Conservation (phyloP, 164 flowering plant genomes). For the Magnolia kwangsiensis region DNA sequence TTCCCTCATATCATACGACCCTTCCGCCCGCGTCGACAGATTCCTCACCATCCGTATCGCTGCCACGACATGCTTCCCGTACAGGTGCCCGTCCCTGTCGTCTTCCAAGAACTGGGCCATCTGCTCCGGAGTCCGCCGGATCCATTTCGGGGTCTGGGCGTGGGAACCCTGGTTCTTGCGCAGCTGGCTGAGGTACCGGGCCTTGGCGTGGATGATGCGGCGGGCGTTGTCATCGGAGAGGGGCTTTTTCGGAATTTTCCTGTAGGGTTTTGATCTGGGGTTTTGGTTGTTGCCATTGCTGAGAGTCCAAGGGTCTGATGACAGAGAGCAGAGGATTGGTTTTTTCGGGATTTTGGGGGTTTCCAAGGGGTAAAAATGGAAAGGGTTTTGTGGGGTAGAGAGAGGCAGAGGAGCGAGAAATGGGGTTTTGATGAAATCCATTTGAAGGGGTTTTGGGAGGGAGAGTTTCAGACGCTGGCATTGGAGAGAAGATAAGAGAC, state of each 20-base stretch:
- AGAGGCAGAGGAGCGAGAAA: constrained; percentile 27
- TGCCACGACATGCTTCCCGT: constrained; percentile 88
- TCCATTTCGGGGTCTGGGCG: constrained; percentile 78
- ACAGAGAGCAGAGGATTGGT: constrained; percentile 28
- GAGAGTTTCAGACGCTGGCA: neutral
- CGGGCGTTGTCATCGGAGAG: constrained; percentile 90
- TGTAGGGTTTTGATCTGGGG: constrained; percentile 44
- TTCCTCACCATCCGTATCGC: constrained; percentile 66
- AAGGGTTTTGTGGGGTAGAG: constrained; percentile 9
- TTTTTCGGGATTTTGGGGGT: constrained; percentile 15
- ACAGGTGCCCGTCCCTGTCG: constrained; percentile 74
- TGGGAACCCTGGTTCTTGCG: constrained; percentile 68
- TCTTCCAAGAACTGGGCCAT: constrained; percentile 77
- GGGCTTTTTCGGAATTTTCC: constrained; percentile 52
- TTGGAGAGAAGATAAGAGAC: neutral
- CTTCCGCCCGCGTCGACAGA: constrained; percentile 41
- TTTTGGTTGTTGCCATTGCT: constrained; percentile 46
- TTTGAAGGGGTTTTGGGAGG: neutral
- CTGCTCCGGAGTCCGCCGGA: constrained; percentile 80
- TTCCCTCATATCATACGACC: constrained; percentile 66
- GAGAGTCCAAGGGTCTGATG: constrained; percentile 75
- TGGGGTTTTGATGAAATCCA: constrained; percentile 31
- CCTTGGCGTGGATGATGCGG: constrained; percentile 71
- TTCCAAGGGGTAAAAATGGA: neutral
- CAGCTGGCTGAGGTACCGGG: constrained; percentile 55